Conservation (phyloP, 192 early-diverging fungal genomes). For the Physocladia obscura region DNA sequence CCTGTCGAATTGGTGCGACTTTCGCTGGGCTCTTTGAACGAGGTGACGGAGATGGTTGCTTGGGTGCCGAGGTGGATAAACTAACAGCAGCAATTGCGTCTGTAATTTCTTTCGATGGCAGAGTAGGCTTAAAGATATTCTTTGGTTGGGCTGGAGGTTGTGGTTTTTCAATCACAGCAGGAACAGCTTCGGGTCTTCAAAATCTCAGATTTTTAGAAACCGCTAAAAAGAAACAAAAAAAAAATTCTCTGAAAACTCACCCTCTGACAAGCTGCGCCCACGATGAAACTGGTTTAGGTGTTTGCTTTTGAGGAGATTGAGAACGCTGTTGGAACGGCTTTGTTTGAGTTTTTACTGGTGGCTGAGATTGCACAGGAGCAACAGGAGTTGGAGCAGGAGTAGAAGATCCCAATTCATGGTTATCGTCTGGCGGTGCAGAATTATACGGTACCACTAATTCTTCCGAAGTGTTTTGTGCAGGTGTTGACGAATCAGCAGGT, state of each 20-base stretch:
- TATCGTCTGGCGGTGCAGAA: constrained; percentile 1
- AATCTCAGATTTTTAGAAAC: too few species aligned
- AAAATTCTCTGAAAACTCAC: constrained; percentile 35
- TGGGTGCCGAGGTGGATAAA: not conserved
- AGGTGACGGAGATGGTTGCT: not conserved
- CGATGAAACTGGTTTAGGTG: too few species aligned
- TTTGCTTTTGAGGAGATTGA: too few species aligned
- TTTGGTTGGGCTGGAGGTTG: not conserved
- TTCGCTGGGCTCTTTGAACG: constrained; percentile 15
- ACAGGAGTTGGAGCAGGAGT: not conserved
- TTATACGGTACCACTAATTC: constrained; percentile 8
- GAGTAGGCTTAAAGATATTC: constrained; percentile 17
- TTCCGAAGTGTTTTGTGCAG: not conserved
- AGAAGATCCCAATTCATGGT: not conserved
- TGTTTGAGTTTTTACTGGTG: constrained; percentile 28
- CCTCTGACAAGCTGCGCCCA: constrained; percentile 67
- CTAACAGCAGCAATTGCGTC: constrained; percentile 20
- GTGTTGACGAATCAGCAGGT: not conserved
- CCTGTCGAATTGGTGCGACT: not conserved
- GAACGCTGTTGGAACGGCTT: constrained; percentile 31
- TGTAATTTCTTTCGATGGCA: constrained; percentile 28
- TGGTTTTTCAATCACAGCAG: constrained; percentile 30
- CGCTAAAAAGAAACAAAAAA: not conserved
- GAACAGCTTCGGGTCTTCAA: constrained; percentile 56
- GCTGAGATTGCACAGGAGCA: not conserved